phyloP scores from a whole-genome alignment of 1,284 basidiomycete species.

The Trichosporon sp. region DNA sequence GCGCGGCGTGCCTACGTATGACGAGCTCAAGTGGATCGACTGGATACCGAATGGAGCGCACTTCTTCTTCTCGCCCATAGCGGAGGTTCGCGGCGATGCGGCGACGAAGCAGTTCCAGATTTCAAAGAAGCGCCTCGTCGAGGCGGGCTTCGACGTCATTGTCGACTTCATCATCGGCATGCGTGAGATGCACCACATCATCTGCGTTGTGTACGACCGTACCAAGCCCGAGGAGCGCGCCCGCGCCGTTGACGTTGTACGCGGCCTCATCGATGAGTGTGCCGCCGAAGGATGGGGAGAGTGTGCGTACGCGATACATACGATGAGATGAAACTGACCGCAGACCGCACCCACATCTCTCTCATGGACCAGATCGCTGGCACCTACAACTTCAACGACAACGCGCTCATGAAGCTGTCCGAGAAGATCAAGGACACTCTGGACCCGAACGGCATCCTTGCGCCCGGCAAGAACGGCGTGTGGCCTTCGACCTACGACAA shows the following conservation, averaged over 20 bases:
- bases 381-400: conserved; percentile 27
- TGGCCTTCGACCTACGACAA: conserved; percentile 11
- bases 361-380: conserved; percentile 27
- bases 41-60: conserved; percentile 15
- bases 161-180: conserved; percentile 14
- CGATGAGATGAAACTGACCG: neutral
- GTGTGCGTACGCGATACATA: too few species aligned
- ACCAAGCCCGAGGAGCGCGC: conserved; percentile 26
- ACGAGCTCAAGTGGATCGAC: conserved; percentile 15
- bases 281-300: conserved; percentile 33
- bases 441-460: conserved; percentile 36
- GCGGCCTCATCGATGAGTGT: conserved; percentile 25
- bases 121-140: conserved; percentile 5
- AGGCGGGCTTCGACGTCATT: conserved; percentile 12
- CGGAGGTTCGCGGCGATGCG: conserved; percentile 9
- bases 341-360: conserved; percentile 25
- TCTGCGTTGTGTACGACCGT: conserved; percentile 27
- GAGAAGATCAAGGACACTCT: conserved; percentile 35
- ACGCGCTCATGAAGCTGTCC: conserved; percentile 27
- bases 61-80: conserved; percentile 17
- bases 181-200: conserved; percentile 17
- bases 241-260: conserved; percentile 18
- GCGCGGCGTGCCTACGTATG: conserved; percentile 10
- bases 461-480: conserved; percentile 27
- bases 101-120: conserved; percentile 8